phyloP scores from a whole-genome alignment of 768 basidiomycete genomes.

The Panaeolus papilionaceus region DNA sequence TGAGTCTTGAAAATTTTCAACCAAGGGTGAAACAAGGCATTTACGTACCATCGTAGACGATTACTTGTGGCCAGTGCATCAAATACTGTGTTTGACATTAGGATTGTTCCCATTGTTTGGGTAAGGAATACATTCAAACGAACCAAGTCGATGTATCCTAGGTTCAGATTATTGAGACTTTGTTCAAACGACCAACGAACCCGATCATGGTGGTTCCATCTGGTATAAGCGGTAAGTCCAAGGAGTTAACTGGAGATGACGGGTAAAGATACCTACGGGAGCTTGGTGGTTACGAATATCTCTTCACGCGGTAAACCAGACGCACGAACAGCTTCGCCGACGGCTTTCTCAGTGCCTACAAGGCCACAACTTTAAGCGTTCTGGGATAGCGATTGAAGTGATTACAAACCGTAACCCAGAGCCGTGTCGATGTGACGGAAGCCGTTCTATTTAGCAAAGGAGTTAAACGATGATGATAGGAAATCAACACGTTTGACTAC shows the following conservation, averaged over 20 bases:
- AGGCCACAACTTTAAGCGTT: not conserved
- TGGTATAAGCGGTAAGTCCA: slow-evolving; percentile 19
- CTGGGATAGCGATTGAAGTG: not conserved
- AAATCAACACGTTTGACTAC: slow-evolving; percentile 25
- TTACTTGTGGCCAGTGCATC: slow-evolving; percentile 55
- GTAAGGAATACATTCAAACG: slow-evolving; percentile 7
- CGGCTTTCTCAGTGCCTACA: slow-evolving; percentile 44
- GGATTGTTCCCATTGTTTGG: not conserved
- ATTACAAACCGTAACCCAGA: slow-evolving; percentile 35
- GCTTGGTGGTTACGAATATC: slow-evolving; percentile 57
- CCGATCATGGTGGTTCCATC: slow-evolving; percentile 43
- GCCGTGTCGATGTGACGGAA: slow-evolving; percentile 52
- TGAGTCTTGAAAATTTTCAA: not conserved
- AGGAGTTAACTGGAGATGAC: not conserved
- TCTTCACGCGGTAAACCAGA: slow-evolving; percentile 56
- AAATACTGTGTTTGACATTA: slow-evolving; percentile 44
- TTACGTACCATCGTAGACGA: slow-evolving; percentile 36
- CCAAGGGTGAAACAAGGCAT: not conserved
- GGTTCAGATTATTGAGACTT: slow-evolving; percentile 44
- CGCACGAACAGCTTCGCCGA: slow-evolving; percentile 50
- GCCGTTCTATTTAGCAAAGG: slow-evolving; percentile 35
- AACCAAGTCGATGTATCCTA: slow-evolving; percentile 57
- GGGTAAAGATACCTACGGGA: slow-evolving; percentile 36
- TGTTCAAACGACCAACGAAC: slow-evolving; percentile 49
- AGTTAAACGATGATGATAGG: not conserved